Percentiles rank a stretch among this genome's conserved stretches.
Evolutionary conservation across 164 flowering plant genomes (phyloP).

Genomic region (Umbellularia californica): DNA sequence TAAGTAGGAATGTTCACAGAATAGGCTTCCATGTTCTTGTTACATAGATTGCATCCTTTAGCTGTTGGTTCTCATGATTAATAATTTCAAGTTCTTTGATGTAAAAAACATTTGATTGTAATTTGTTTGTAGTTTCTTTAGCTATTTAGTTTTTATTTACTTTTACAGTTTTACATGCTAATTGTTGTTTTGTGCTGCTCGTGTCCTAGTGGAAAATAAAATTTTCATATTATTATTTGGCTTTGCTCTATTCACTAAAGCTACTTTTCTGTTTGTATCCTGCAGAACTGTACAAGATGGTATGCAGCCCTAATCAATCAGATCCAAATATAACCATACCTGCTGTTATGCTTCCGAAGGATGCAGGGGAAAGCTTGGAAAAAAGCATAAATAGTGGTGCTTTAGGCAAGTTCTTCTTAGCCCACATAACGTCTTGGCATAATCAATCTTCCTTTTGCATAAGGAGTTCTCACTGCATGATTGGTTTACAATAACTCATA

Average conservation of each 20-base stretch:
- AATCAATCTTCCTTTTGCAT: too few relatives aligned
- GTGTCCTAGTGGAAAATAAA: neutral
- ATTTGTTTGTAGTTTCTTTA: too few relatives aligned
- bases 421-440: too few relatives aligned
- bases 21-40: too few relatives aligned
- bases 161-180: too few relatives aligned
- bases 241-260: neutral
- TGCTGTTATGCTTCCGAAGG: conserved; percentile 91
- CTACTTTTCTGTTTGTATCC: conserved; percentile 4
- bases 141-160: too few relatives aligned
- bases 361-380: conserved; percentile 80
- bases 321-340: conserved; percentile 71
- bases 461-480: neutral
- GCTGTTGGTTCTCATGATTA: too few relatives aligned
- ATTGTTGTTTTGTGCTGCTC: neutral
- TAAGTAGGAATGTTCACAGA: too few relatives aligned
- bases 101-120: too few relatives aligned
- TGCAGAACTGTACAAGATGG: conserved; percentile 97
- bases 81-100: too few relatives aligned
- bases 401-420: conserved; percentile 39
- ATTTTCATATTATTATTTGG: neutral
- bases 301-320: conserved; percentile 82
- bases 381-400: conserved; percentile 39
- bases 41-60: too few relatives aligned
- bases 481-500: neutral